Base-by-base conservation (phyloP, 495 filamentous ascomycete genomes). In the Xylaria cubensis region DNA sequence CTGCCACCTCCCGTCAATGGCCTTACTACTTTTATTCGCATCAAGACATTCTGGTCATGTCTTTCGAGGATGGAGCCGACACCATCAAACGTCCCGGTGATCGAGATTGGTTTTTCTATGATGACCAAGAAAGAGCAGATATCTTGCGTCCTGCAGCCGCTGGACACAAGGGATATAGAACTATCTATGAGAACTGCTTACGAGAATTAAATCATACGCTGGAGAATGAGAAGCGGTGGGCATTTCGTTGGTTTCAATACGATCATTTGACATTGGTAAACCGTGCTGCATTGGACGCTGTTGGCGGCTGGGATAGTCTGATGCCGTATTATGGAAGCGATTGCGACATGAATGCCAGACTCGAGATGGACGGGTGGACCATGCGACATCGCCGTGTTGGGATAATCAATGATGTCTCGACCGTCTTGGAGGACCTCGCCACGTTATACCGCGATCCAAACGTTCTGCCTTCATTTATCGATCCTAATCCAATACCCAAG, bases 261-360 rank as follows among this genome's bases (percentile, higher is more conserved):
- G 86, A 88, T 69, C 80, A 81, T 12, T 77, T 89, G 6, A 82
- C 86, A 0, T 74, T 88, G 13, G 84, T 89, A 29, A 86, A 87
- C 58, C 82, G 82, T 50, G 72, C 75, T 39, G 81, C 86, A 4
- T 81, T 86, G 39, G 84, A 86, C 58, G 83, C 85, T 32, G 82
- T 90, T 4, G 89, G 89, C 6, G 88, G 83, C 0, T 91, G 88
- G 88, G 89, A 91, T 71, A 85, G 85, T 0, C 64, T 88, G 73
- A 89, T 91, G 21, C 88, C 89, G 1, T 90, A 88, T 68, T 90
- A 90, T 63, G 81, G 80, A 48, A 88, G 87, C 7, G 88, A 90
- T 56, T 90, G 89, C 74, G 89, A 91, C 64, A 87, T 90, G 83
- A 84, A 90, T 72, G 82, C 82, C 36, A 79, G 85, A 29, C 63